phyloP scores from a whole-genome alignment of 805 yeast species.

The Yamadazyma takamatsuzukensis region DNA sequence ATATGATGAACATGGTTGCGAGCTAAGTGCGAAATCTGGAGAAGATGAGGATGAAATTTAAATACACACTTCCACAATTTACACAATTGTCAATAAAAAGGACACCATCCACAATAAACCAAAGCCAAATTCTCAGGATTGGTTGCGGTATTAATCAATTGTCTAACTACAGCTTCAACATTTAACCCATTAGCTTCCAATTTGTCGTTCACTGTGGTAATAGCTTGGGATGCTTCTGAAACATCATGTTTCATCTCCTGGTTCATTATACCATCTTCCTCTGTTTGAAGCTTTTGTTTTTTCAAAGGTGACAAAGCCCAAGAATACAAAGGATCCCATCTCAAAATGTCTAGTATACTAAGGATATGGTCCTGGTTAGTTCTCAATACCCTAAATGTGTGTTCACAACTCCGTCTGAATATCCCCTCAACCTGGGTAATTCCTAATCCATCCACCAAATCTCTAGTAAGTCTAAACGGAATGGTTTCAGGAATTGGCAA shows the following conservation, averaged over 20 bases:
- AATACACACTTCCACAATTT: neutral
- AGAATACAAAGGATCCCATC: constrained; percentile 89
- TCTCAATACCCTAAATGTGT: constrained; percentile 65
- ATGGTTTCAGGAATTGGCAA: constrained; percentile 88
- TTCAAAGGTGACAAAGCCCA: constrained; percentile 85
- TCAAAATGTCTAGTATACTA: constrained; percentile 78
- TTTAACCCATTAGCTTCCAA: constrained; percentile 64
- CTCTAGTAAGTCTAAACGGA: constrained; percentile 88
- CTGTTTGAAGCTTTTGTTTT: constrained; percentile 49
- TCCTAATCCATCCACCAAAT: constrained; percentile 87
- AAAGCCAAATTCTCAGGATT: constrained; percentile 64
- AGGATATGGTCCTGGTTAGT: constrained; percentile 63
- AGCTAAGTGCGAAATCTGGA: constrained; percentile 1
- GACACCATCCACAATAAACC: constrained; percentile 83
- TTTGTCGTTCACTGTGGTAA: constrained; percentile 68
- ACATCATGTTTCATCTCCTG: constrained; percentile 38
- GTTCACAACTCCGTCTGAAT: constrained; percentile 70
- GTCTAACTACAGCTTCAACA: constrained; percentile 80
- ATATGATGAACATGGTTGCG: constrained; percentile 4
- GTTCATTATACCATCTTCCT: constrained; percentile 18
- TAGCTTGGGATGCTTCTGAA: constrained; percentile 77
- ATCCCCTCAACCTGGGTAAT: constrained; percentile 80
- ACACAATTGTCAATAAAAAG: constrained; percentile 47
- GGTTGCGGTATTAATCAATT: constrained; percentile 73
- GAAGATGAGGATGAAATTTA: neutral